Base-by-base conservation (phyloP, 2,329 filamentous ascomycete genomes). In the Fusarium multiceps region DNA sequence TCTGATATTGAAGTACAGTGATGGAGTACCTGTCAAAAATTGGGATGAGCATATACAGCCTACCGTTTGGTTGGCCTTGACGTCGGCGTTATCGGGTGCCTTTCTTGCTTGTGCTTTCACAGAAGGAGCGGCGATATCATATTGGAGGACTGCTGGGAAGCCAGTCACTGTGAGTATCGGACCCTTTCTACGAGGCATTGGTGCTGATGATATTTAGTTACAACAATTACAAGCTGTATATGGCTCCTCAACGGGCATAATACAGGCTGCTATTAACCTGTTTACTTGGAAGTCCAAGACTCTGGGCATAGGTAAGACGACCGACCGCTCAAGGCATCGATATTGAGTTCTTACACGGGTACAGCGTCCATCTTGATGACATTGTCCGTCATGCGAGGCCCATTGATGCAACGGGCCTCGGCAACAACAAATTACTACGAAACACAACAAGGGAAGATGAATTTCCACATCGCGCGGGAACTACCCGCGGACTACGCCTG, bases 341-440 rank as follows among this genome's bases (percentile, higher is more conserved):
- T 2, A 1, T 6, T 37, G 13, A 13, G 4, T 46, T 7, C 34
- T 53, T 7, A 62, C 6, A 59, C 13, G 7, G 12, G 3, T 12
- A n/a, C 6, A 72, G 70, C 70, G 13, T 68, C 70, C 0, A 57
- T 72, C 1, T 10, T 72, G 1, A 72, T 72, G 70, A 72, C 70
- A 25, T 10, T 72, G 4, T 72, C 70, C 3, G 70, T 72, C 12
- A 20, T 72, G 6, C 59, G 70, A 4, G 70, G 70, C 1, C 70
- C 70, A 3, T 37, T 72, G 0, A 54, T 72, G 70, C 70, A 72
- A 9, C 68, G 67, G 4, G 70, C 70, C 1, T 72, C 70, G 1
- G 57, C 64, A 3, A 72, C 70, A 1, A 34, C 66, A 13, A 72
- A 72, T 13, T 18, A 47, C 16, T 71, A 53, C n/a, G 40, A 58